These are phyloP conservation scores for Paxillus involutus DNA, from an alignment of 768 basidiomycete genomes.

Conservation along the genomic window DNA sequence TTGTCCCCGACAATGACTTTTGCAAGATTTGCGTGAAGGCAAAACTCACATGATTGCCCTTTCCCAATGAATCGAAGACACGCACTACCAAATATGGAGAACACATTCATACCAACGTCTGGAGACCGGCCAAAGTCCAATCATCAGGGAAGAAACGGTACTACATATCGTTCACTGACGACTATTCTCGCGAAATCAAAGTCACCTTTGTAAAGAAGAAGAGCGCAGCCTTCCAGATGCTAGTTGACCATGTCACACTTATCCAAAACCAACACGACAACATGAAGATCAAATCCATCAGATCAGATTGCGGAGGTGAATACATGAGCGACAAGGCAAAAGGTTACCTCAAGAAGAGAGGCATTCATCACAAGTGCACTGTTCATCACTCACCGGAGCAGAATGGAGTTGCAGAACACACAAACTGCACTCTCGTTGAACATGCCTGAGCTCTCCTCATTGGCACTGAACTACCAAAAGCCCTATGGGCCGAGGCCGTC, in stretches of 20 bases:
- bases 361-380: conserved; percentile 20
- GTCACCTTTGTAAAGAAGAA: conserved; percentile 30
- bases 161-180: conserved; percentile 37
- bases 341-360: conserved; percentile 12
- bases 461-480: conserved; percentile 13
- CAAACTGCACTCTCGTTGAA: conserved; percentile 25
- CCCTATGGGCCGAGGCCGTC: conserved; percentile 27
- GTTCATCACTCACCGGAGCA: conserved; percentile 24
- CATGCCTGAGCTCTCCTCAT: conserved; percentile 18
- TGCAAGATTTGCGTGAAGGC: conserved; percentile 4
- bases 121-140: conserved; percentile 26
- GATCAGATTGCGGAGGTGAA: conserved; percentile 27
- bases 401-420: conserved; percentile 29
- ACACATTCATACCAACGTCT: conserved; percentile 29
- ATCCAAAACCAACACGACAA: conserved; percentile 24
- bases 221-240: conserved; percentile 13
- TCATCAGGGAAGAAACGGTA: conserved; percentile 30
- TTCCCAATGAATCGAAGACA: neutral
- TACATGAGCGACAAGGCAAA: conserved; percentile 20
- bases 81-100: conserved; percentile 4
- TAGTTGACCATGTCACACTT: conserved; percentile 25
- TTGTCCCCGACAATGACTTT: neutral
- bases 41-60: neutral
- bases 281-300: conserved; percentile 16
- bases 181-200: conserved; percentile 26